Conservation (phyloP, 805 yeast species). For the Zygosaccharomyces bisporus region DNA sequence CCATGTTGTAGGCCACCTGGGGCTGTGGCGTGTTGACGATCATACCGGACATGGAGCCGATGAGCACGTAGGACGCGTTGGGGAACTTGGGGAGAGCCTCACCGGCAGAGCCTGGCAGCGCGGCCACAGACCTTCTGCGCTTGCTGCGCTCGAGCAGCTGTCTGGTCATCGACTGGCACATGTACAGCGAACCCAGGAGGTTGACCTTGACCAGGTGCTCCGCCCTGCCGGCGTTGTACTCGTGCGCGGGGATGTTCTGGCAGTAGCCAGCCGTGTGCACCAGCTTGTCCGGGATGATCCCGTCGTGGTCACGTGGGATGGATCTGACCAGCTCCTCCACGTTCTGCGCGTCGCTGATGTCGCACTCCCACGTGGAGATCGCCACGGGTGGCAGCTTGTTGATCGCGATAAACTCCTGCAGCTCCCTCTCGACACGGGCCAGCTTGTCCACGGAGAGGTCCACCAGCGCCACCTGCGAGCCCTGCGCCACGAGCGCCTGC, state of each 20-base stretch:
- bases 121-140: conserved; percentile 52
- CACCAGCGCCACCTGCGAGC: conserved; percentile 69
- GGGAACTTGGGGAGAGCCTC: conserved; percentile 31
- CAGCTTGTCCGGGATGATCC: conserved; percentile 57
- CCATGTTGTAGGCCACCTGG: conserved; percentile 76
- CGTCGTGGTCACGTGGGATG: conserved; percentile 53
- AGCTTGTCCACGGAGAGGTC: conserved; percentile 64
- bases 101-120: conserved; percentile 42
- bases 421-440: conserved; percentile 50
- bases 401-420: conserved; percentile 45
- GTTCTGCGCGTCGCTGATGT: conserved; percentile 59
- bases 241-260: conserved; percentile 74
- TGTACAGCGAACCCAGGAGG: conserved; percentile 69
- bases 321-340: conserved; percentile 55
- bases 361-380: conserved; percentile 66
- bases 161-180: conserved; percentile 33
- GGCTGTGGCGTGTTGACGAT: conserved; percentile 78
- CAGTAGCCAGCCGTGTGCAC: conserved; percentile 84
- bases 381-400: conserved; percentile 31
- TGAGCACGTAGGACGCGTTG: conserved; percentile 51
- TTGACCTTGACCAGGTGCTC: conserved; percentile 67
- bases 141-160: conserved; percentile 17
- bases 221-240: conserved; percentile 68
- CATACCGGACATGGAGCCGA: conserved; percentile 78
- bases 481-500: conserved; percentile 68